Percentiles rank a stretch among this genome's conserved stretches.
phyloP scores from a whole-genome alignment of 331 rosid genomes.

The Spiraea crenata region DNA sequence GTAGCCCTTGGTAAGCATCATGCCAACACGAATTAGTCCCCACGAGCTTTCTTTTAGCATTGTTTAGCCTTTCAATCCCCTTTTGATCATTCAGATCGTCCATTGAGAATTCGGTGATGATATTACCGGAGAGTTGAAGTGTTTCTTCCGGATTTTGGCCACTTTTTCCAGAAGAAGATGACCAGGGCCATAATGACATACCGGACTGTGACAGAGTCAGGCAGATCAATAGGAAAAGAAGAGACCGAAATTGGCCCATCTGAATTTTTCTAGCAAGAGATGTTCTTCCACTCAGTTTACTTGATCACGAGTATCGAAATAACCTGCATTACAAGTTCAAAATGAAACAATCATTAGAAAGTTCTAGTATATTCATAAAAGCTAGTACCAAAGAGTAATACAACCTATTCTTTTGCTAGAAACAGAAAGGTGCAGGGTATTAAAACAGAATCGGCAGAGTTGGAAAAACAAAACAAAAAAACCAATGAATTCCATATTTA shows the following conservation, averaged over 20 bases:
- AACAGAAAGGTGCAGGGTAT: neutral
- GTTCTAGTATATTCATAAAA: neutral
- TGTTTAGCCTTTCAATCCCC: slow-evolving; percentile 41
- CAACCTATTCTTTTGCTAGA: neutral
- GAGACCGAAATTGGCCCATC: neutral
- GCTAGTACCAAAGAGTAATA: neutral
- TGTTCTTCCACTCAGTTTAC: neutral
- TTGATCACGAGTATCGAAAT: neutral
- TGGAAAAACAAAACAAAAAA: neutral
- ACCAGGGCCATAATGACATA: slow-evolving; percentile 14
- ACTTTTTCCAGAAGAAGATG: neutral
- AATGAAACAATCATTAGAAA: neutral
- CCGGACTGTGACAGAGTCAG: slow-evolving; percentile 9
- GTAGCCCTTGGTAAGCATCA: slow-evolving; percentile 51
- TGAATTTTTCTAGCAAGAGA: neutral
- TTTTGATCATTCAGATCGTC: slow-evolving; percentile 46
- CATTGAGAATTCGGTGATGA: slow-evolving; percentile 46
- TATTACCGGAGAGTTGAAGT: slow-evolving; percentile 18
- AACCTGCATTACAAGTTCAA: neutral
- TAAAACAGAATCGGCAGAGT: neutral
- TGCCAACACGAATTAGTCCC: slow-evolving; percentile 60
- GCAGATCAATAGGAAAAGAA: neutral
- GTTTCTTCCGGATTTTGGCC: neutral
- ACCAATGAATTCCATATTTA: neutral
- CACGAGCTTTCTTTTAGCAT: slow-evolving; percentile 47